Percentiles rank a stretch among this genome's conserved stretches.
phyloP scores from a whole-genome alignment of 2,329 filamentous ascomycete genomes.

The Fusarium clavum region DNA sequence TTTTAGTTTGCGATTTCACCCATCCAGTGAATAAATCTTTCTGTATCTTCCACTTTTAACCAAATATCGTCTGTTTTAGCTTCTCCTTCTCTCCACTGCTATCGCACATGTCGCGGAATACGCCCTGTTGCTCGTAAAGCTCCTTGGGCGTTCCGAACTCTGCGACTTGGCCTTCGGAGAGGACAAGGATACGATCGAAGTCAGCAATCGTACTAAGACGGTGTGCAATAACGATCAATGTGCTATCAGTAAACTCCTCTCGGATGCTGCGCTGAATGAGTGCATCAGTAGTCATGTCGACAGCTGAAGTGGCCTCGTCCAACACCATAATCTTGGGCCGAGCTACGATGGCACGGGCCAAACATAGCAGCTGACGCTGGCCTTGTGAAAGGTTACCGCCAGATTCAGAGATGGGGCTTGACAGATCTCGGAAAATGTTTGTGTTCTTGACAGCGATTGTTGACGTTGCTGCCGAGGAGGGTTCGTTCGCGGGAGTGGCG shows the following conservation, averaged over 20 bases:
- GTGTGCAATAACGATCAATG: constrained; percentile 80
- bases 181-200: constrained; percentile 79
- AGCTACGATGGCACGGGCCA: constrained; percentile 77
- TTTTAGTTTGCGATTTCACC: neutral
- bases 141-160: constrained; percentile 75
- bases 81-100: constrained; percentile 70
- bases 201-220: constrained; percentile 81
- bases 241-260: constrained; percentile 76
- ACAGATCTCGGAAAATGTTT: constrained; percentile 74
- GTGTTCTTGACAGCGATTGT: constrained; percentile 60
- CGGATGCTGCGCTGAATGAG: constrained; percentile 80
- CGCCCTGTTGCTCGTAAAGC: constrained; percentile 66
- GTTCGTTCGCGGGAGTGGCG: constrained; percentile 54
- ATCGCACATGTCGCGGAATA: constrained; percentile 73
- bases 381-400: constrained; percentile 81
- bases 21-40: too few relatives aligned
- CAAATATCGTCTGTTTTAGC: constrained; percentile 60
- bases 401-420: constrained; percentile 74
- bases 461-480: constrained; percentile 51
- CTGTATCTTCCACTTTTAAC: neutral
- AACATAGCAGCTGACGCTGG: constrained; percentile 80
- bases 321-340: constrained; percentile 82
- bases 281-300: constrained; percentile 80
- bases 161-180: constrained; percentile 73
- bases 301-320: constrained; percentile 82